These are phyloP conservation scores for Tricladium varicosporioides DNA, from an alignment of 2,329 filamentous ascomycete genomes.

Conservation along the genomic window DNA sequence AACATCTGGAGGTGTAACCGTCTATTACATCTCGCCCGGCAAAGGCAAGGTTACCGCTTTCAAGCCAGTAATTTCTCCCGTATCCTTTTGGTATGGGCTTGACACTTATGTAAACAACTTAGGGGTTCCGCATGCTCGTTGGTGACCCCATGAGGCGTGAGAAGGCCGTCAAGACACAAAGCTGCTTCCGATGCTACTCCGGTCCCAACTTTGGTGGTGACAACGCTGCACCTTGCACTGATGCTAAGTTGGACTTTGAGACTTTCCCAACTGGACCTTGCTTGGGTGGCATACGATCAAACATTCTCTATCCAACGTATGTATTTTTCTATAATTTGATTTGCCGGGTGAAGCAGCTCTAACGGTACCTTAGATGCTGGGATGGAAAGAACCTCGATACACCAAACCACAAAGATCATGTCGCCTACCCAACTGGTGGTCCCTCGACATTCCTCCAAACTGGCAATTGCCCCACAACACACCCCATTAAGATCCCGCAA, in stretches of 20 bases:
- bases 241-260: conserved; percentile 45
- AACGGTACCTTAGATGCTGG: conserved; percentile 42
- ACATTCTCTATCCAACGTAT: conserved; percentile 51
- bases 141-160: conserved; percentile 8
- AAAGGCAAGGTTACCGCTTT: conserved; percentile 17
- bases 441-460: conserved; percentile 34
- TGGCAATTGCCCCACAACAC: conserved; percentile 28
- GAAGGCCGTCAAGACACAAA: conserved; percentile 10
- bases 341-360: not conserved
- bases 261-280: conserved; percentile 54
- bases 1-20: conserved; percentile 7
- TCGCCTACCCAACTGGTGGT: conserved; percentile 28
- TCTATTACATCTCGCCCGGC: conserved; percentile 14
- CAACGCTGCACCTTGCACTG: conserved; percentile 46
- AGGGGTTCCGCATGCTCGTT: conserved; percentile 20
- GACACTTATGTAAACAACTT: not conserved
- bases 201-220: conserved; percentile 15
- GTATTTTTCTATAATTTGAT: not conserved
- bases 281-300: conserved; percentile 47
- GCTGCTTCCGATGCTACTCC: conserved; percentile 17
- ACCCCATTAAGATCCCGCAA: conserved; percentile 48
- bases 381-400: conserved; percentile 22
- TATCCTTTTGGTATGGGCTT: too few relatives aligned
- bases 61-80: conserved; percentile 13
- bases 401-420: conserved; percentile 21